A percentile compares a stretch with the other conserved stretches of the same genome.
phyloP scores from a whole-genome alignment of 163 green algal species.

The Coccomyxa subellipsoidea region DNA sequence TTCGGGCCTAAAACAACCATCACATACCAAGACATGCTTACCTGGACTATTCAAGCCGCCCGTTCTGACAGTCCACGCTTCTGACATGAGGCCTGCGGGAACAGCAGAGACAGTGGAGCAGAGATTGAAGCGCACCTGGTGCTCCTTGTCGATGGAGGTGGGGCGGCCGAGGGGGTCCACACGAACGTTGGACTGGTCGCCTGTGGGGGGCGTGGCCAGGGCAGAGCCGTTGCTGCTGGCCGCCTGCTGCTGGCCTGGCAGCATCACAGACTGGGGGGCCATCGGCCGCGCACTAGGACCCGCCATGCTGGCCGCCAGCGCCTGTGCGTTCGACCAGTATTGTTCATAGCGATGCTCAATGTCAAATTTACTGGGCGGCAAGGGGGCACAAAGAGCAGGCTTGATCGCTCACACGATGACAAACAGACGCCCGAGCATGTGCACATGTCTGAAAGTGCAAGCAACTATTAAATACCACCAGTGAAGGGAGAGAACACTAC shows the following conservation, averaged over 20 bases:
- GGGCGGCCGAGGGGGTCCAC: not conserved
- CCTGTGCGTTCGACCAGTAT: too few species aligned
- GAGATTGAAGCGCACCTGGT: not conserved
- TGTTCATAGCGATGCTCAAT: too few species aligned
- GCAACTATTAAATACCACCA: too few species aligned
- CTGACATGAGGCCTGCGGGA: too few species aligned
- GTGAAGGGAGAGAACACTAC: too few species aligned
- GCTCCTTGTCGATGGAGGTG: constrained; percentile 2
- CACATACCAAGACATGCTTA: too few species aligned
- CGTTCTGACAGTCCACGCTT: too few species aligned
- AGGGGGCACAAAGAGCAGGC: not conserved
- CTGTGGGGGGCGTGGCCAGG: not conserved
- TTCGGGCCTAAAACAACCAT: too few species aligned
- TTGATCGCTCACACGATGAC: not conserved
- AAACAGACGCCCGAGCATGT: not conserved
- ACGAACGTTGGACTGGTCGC: not conserved
- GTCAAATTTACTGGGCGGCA: too few species aligned
- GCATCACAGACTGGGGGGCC: not conserved
- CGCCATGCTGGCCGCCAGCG: not conserved
- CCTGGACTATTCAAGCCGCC: too few species aligned
- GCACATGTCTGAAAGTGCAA: not conserved
- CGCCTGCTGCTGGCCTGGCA: not conserved
- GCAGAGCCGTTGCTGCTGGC: not conserved
- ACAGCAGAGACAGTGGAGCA: too few species aligned
- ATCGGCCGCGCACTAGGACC: not conserved